These are phyloP conservation scores for Colletotrichum lindemuthianum DNA, from an alignment of 2,329 filamentous ascomycete genomes.

Conservation along the genomic window DNA sequence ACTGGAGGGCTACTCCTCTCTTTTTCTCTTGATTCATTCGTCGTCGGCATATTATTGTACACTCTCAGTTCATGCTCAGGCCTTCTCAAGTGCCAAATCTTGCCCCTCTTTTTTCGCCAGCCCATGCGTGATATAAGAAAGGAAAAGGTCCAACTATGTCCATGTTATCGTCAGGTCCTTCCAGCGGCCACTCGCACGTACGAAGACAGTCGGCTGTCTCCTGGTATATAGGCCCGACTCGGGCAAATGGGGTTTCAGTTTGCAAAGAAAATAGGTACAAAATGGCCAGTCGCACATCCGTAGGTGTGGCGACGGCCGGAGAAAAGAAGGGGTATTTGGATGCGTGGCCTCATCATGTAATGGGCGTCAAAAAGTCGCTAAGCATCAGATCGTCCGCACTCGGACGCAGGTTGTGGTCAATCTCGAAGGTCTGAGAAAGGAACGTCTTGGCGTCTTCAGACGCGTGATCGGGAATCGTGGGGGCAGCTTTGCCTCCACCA, in stretches of 20 bases:
- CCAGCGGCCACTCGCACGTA: conserved; percentile 35
- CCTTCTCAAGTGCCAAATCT: conserved; percentile 26
- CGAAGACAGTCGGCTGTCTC: conserved; percentile 17
- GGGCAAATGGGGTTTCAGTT: conserved; percentile 11
- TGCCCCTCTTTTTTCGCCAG: conserved; percentile 26
- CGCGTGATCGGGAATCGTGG: conserved; percentile 87
- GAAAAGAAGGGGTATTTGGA: conserved; percentile 24
- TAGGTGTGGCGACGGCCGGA: background rate
- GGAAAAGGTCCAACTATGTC: conserved; percentile 14
- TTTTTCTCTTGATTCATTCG: conserved; percentile 24
- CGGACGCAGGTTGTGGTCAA: conserved; percentile 91
- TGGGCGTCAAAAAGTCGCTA: conserved; percentile 82
- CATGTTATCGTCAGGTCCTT: conserved; percentile 35
- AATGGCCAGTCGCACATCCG: background rate
- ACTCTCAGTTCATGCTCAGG: conserved; percentile 30
- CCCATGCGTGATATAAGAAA: conserved; percentile 27
- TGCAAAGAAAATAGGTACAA: conserved; percentile 26
- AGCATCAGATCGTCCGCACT: conserved; percentile 90
- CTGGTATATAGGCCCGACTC: conserved; percentile 21
- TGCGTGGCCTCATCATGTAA: conserved; percentile 56
- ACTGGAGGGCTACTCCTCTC: conserved; percentile 19
- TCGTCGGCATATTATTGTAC: conserved; percentile 34
- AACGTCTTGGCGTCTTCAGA: conserved; percentile 87
- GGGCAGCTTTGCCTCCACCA: conserved; percentile 80
- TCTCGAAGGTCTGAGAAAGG: conserved; percentile 89